Evolutionary conservation across 2,329 filamentous ascomycete genomes (phyloP).

Genomic region (Penicillium sp.): DNA sequence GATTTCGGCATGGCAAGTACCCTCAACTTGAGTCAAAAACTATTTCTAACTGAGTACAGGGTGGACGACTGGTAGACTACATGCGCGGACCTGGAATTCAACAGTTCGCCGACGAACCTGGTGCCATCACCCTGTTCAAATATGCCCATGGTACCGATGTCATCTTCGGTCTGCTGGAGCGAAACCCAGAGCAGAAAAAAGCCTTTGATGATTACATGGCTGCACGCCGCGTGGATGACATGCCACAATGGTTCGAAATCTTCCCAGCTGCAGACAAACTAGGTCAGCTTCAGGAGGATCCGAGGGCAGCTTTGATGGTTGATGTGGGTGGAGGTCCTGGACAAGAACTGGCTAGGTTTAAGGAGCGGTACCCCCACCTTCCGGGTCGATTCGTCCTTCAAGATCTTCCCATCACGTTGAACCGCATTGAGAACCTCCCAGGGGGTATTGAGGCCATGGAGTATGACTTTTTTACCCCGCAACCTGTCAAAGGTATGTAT

Average conservation of each 20-base stretch:
- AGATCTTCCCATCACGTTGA: constrained; percentile 44
- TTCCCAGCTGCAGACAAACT: constrained; percentile 12
- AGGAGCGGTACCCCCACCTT: constrained; percentile 31
- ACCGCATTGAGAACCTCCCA: constrained; percentile 8
- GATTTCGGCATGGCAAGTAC: constrained; percentile 9
- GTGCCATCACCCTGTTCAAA: constrained; percentile 13
- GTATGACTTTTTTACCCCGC: constrained; percentile 49
- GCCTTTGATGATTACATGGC: constrained; percentile 23
- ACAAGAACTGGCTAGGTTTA: constrained; percentile 41
- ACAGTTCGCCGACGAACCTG: constrained; percentile 9
- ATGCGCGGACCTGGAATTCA: constrained; percentile 19
- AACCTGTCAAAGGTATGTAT: constrained; percentile 44
- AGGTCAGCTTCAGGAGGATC: background rate
- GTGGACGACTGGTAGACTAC: constrained; percentile 14
- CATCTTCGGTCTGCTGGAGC: constrained; percentile 16
- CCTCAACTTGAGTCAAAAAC: background rate
- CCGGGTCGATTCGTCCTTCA: constrained; percentile 50
- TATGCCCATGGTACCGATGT: constrained; percentile 16
- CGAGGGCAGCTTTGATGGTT: constrained; percentile 32
- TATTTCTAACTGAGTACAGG: background rate
- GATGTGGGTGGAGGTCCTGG: constrained; percentile 47
- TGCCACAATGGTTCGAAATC: constrained; percentile 21
- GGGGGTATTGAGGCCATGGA: constrained; percentile 31
- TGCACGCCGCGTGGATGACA: constrained; percentile 8
- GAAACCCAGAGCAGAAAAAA: constrained; percentile 17